Conservation (phyloP, 441 rosid genomes). For the Pelargonium fulgidum region DNA sequence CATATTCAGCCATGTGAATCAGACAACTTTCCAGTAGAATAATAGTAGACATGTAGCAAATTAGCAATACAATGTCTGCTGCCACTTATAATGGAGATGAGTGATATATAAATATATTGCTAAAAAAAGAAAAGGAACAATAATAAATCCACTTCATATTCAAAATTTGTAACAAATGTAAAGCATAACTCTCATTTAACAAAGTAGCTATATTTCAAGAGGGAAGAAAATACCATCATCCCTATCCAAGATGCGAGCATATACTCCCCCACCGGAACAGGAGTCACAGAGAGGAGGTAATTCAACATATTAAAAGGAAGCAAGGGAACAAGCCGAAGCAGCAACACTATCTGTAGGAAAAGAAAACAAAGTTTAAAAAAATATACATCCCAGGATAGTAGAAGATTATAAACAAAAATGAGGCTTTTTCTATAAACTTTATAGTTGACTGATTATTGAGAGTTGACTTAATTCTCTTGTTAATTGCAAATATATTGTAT, state of each 20-base stretch:
- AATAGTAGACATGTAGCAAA: too few relatives aligned
- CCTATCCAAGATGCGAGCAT: slow-evolving; percentile 90
- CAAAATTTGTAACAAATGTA: not conserved
- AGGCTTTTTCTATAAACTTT: too few relatives aligned
- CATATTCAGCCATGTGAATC: too few relatives aligned
- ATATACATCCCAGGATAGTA: not conserved
- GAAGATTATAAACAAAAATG: not conserved
- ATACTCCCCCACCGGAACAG: slow-evolving; percentile 54
- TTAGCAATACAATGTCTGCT: too few relatives aligned
- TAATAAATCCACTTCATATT: not conserved
- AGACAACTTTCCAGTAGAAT: too few relatives aligned
- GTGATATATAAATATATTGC: not conserved
- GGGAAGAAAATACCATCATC: slow-evolving; percentile 59
- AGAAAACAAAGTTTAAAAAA: slow-evolving; percentile 15
- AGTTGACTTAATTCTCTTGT: too few relatives aligned
- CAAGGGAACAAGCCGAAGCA: slow-evolving; percentile 89
- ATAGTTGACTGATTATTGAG: too few relatives aligned
- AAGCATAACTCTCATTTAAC: not conserved
- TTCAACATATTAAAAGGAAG: slow-evolving; percentile 89
- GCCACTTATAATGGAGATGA: too few relatives aligned
- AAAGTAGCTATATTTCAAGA: not conserved
- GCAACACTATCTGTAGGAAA: slow-evolving; percentile 37
- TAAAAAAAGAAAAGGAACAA: not conserved
- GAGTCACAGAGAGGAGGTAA: slow-evolving; percentile 81
- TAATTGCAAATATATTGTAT: too few relatives aligned